These are phyloP conservation scores for Zygosaccharomyces pseudobailii DNA, from an alignment of 1,139 yeast species.

Conservation along the genomic window DNA sequence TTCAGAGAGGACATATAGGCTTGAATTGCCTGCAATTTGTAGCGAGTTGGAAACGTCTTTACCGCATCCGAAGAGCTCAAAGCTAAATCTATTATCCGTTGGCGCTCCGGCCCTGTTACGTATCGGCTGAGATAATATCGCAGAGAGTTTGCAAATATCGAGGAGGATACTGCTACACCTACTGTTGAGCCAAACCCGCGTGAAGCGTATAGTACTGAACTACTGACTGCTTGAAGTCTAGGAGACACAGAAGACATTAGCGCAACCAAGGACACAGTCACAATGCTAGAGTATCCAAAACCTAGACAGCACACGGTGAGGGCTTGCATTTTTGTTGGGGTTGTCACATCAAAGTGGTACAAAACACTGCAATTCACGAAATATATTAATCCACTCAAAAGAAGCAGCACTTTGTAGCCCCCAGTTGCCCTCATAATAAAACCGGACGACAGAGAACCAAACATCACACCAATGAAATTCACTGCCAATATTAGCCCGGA, in stretches of 20 bases:
- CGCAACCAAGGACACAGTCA: slow-evolving; percentile 8
- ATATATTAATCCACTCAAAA: slow-evolving; percentile 5
- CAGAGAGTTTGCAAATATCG: slow-evolving; percentile 9
- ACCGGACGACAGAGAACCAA: slow-evolving; percentile 9
- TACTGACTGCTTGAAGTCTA: slow-evolving; percentile 6
- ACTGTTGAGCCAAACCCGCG: slow-evolving; percentile 7
- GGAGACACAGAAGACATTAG: slow-evolving; percentile 8
- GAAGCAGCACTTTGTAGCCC: slow-evolving; percentile 3
- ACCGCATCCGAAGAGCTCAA: slow-evolving; percentile 9
- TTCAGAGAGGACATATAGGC: slow-evolving; percentile 5
- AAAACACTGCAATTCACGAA: slow-evolving; percentile 2
- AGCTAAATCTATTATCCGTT: slow-evolving; percentile 5
- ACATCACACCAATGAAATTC: slow-evolving; percentile 7
- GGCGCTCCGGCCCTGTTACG: slow-evolving; percentile 6
- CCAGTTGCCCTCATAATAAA: slow-evolving; percentile 7
- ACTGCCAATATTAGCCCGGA: slow-evolving; percentile 7
- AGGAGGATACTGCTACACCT: slow-evolving; percentile 8
- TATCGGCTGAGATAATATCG: slow-evolving; percentile 4
- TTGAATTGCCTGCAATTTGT: slow-evolving; percentile 8
- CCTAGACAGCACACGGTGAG: slow-evolving; percentile 3
- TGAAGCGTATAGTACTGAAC: slow-evolving; percentile 8
- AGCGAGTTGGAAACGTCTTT: background rate
- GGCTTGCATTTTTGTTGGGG: slow-evolving; percentile 11
- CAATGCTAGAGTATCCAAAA: slow-evolving; percentile 3
- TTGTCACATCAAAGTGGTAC: slow-evolving; percentile 33